Base-by-base conservation (phyloP, 208 protist species). In the Leishmania major region DNA sequence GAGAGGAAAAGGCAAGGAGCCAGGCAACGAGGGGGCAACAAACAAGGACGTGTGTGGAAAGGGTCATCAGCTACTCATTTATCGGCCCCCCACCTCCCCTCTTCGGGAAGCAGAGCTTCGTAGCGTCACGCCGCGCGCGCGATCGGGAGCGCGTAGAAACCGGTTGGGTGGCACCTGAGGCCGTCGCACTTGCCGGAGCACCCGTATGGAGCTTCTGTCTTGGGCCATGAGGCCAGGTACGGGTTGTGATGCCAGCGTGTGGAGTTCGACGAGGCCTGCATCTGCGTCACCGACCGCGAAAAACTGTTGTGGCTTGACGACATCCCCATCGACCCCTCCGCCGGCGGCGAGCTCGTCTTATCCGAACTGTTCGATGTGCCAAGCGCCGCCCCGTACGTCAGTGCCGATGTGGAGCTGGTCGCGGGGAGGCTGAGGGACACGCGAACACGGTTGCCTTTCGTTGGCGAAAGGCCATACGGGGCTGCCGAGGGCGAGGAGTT, bases 231-330 rank as follows among this genome's bases (percentile, higher is more conserved):
- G 28, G 64, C 60, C 45, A 62, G n/a, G 80, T 88, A 88, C 1
- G 84, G 84, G 81, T 88, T 82, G 77, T 88, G 84, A 3, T 84
- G 80, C 84, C 84, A 88, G 64, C 81, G 75, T 35, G 77, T n/a
- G 1, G 70, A 8, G 71, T 55, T 87, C 62, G 66, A 64, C 7
- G 83, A 71, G 19, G 78, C 67, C 55, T 82, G 69, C n/a, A 70
- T 49, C 73, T 80, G 83, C 47, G 72, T n/a, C 74, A 80, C 22
- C 3, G 78, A 80, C 62, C 75, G 31, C 53, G 75, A 55, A 28
- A 81, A n/a, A n/a, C 74, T 60, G 64, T 70, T 70, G 77, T 57
- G 60, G 45, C 62, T 53, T 43, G 25, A 49, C 37, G 62, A 69
- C 62, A 69, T 49, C 22, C 57, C 73, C 60, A 82, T 57, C 45